Evolutionary conservation across 2,329 filamentous ascomycete species (phyloP), one percentile per base, ranked within the genome.

Genomic region (Pyrenochaeta sp.): DNA sequence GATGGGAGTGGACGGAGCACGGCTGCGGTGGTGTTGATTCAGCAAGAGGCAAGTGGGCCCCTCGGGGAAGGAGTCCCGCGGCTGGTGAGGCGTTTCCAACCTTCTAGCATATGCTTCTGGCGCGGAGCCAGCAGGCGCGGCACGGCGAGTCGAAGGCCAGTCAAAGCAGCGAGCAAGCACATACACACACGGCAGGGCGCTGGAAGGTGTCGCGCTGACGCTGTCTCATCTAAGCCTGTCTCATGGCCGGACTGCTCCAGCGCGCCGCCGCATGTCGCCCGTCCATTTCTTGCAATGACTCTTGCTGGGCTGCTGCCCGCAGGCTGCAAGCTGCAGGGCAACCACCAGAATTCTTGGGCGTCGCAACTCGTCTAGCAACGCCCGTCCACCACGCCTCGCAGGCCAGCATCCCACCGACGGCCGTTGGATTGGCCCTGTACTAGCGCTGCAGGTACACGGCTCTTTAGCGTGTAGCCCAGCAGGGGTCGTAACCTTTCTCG

Each of bases 41-140:
- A 56, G 59, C 54, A n/a, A 49, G 50, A 51, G 44, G 60, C 59
- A 42, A 52, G 64, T 64, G 67, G 68, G 58, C 64, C 64, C 64
- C 60, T 60, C 69, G 69, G 70, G 69, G 72, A 71, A 73, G 49
- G 54, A 54, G 58, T 61, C 52, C 69, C 70, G 71, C 66, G 58
- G 59, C 56, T 54, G 53, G 60, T 53, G 61, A 56, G 63, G 61
- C 64, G 58, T 52, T 33, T 51, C 51, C 46, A 56, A 57, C 45
- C 62, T 64, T 64, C 59, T 60, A 52, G 45, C 63, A 53, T 56
- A n/a, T 63, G 64, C 62, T 72, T 71, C 69, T 71, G 66, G 60
- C 58, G 68, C 55, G 47, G 51, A 54, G 54, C 63, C 60, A 66
- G 49, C 50, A 58, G 56, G 54, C 52, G 60, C 60, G 58, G 60